phyloP scores from a whole-genome alignment of 306 rosid species.

The Alnus glutinosa region DNA sequence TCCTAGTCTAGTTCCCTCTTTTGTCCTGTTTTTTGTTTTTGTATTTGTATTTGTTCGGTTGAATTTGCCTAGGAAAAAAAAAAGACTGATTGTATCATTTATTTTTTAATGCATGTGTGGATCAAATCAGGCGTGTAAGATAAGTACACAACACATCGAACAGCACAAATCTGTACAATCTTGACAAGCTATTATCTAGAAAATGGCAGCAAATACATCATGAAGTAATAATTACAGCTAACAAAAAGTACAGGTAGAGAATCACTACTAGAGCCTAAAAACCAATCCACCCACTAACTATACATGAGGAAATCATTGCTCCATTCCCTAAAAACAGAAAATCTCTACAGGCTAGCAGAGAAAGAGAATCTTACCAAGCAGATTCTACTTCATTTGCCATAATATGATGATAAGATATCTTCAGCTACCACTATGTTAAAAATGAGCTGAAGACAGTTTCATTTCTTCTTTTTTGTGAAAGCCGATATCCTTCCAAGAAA shows the following conservation, averaged over 20 bases:
- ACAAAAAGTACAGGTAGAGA: constrained; percentile 19
- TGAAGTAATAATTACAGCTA: constrained; percentile 21
- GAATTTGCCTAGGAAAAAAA: too few species aligned
- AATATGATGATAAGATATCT: constrained; percentile 4
- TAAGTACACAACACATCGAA: not conserved
- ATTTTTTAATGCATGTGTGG: too few species aligned
- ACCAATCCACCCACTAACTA: constrained; percentile 3
- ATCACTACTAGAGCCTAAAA: constrained; percentile 11
- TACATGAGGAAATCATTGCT: not conserved
- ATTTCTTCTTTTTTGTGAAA: constrained; percentile 38
- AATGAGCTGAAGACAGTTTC: constrained; percentile 25
- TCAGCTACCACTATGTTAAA: constrained; percentile 5
- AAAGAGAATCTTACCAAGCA: constrained; percentile 11
- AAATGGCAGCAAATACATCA: constrained; percentile 32
- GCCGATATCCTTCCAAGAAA: constrained; percentile 45
- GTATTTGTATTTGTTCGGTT: too few species aligned
- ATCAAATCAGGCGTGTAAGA: not conserved
- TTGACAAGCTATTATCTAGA: constrained; percentile 15
- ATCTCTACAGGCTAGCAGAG: not conserved
- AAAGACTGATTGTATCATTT: too few species aligned
- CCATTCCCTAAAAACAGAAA: not conserved
- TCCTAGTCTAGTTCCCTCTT: too few species aligned
- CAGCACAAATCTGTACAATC: not conserved
- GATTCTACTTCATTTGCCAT: not conserved
- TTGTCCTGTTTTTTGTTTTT: too few species aligned